Percentiles rank a stretch among this genome's conserved stretches.
phyloP scores from a whole-genome alignment of 2,329 filamentous ascomycete species.

The Aureobasidium sp. region DNA sequence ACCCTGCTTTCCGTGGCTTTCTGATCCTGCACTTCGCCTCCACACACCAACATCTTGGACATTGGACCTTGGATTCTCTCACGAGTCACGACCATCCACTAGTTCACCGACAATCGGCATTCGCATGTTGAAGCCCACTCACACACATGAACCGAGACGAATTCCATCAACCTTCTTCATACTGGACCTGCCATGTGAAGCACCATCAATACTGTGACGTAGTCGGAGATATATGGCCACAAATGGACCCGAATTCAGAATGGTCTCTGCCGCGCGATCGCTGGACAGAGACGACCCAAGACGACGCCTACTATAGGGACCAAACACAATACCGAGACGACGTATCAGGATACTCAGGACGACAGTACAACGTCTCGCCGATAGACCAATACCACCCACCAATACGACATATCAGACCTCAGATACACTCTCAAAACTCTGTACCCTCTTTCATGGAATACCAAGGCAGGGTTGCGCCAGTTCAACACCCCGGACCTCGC shows the following conservation, averaged over 20 bases:
- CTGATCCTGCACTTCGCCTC: constrained; percentile 9
- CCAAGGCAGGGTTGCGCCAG: constrained; percentile 9
- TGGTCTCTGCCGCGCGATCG: constrained; percentile 5
- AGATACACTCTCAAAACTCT: not conserved
- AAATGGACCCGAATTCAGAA: constrained; percentile 3
- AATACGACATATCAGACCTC: not conserved
- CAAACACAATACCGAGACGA: not conserved
- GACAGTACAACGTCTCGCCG: not conserved
- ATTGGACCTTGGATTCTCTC: not conserved
- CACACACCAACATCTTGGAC: not conserved
- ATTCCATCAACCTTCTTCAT: not conserved
- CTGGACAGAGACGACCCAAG: constrained; percentile 1
- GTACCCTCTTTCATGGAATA: constrained; percentile 11
- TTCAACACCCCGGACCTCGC: not conserved
- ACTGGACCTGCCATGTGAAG: constrained; percentile 6
- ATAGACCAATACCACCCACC: not conserved
- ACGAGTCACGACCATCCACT: not conserved
- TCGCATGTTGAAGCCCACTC: not conserved
- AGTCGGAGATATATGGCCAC: constrained; percentile 4
- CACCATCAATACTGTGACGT: constrained; percentile 8
- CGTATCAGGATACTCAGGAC: not conserved
- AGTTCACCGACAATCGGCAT: not conserved
- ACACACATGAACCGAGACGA: constrained; percentile 4
- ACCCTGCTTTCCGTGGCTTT: constrained; percentile 7
- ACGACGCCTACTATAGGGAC: not conserved